Evolutionary conservation across 2,329 filamentous ascomycete genomes (phyloP), one percentile per base, ranked within the genome.

Genomic region (Aureobasidium vineae): DNA sequence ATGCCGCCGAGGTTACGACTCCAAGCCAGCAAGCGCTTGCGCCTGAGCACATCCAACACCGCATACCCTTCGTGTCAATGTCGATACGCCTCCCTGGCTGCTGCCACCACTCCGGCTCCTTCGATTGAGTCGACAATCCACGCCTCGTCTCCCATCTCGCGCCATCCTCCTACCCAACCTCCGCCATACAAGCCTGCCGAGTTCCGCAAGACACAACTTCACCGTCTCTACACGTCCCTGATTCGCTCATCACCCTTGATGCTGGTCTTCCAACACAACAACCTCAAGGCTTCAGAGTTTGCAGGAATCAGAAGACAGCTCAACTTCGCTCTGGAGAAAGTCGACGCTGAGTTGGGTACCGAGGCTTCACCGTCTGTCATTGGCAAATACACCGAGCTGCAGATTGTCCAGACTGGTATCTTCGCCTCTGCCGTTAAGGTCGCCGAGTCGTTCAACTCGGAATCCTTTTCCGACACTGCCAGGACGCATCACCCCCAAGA

Each of bases 351-450:
- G 52, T 61, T 74, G 53, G 72, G 72, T 73, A 81, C 88, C 80
- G 86, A 86, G 80, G 87, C 88, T 74, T 80, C 90, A 67, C 86
- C 86, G 2, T 79, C 81, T 11, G 79, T 77, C 23, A 54, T 73
- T 10, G 74, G 73, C 41, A 65, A 66, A 45, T 77, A 79, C 6
- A 76, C 80, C 31, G 89, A 91, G 78, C 76, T 98, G 31, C 89
- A 96, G 76, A 90, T 96, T 31, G 82, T 99, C 66, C 89, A 95
- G 75, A 95, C 91, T 16, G 90, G 91, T 74, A 96, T 99, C 74
- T 91, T 99, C 75, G 88, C 89, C 70, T 87, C 91, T 21, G 93
- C 94, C 1, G 81, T 98, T 69, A 89, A 90, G 70, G 86, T 98
- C 61, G 88, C 93, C 68, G 94, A 98, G 75, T 96, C 92, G 79